Evolutionary conservation across 1,284 basidiomycete genomes (phyloP).

Genomic region (Ustilago vetiveriae): DNA sequence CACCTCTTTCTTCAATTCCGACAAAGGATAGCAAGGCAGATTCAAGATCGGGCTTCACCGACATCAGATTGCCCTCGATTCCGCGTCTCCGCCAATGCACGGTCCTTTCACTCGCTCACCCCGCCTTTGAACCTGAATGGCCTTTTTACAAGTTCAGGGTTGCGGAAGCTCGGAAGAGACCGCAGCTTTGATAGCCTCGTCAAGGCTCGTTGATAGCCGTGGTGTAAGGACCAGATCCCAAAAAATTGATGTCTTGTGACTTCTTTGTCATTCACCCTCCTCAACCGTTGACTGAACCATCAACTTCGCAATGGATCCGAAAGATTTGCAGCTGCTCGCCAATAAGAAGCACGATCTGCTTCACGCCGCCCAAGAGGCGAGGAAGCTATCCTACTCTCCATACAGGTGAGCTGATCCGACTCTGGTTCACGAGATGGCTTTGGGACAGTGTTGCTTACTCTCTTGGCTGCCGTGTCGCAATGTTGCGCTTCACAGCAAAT

Average conservation of each 20-base stretch:
- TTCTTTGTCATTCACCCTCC: neutral
- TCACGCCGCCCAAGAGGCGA: slow-evolving; percentile 53
- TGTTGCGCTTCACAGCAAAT: slow-evolving; percentile 73
- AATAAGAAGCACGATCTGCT: slow-evolving; percentile 50
- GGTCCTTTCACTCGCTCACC: neutral
- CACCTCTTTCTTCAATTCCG: too few species aligned
- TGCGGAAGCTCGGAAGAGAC: slow-evolving; percentile 15
- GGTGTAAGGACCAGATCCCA: neutral
- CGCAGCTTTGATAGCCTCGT: neutral
- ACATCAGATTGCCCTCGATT: too few species aligned
- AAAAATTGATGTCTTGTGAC: neutral
- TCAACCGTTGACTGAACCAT: neutral
- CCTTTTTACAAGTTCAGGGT: neutral
- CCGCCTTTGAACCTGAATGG: neutral
- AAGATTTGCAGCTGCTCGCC: slow-evolving; percentile 34
- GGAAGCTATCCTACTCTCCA: slow-evolving; percentile 59
- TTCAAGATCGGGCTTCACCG: too few species aligned
- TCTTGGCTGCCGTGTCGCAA: too few species aligned
- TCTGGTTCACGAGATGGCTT: neutral
- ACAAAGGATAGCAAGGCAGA: too few species aligned
- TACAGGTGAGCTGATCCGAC: slow-evolving; percentile 58
- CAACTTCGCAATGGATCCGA: slow-evolving; percentile 27
- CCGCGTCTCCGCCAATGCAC: neutral
- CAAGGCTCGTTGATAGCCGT: neutral
- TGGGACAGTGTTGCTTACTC: too few species aligned